Conservation (phyloP, 1,139 yeast species). For the Yamadazyma mexicana region DNA sequence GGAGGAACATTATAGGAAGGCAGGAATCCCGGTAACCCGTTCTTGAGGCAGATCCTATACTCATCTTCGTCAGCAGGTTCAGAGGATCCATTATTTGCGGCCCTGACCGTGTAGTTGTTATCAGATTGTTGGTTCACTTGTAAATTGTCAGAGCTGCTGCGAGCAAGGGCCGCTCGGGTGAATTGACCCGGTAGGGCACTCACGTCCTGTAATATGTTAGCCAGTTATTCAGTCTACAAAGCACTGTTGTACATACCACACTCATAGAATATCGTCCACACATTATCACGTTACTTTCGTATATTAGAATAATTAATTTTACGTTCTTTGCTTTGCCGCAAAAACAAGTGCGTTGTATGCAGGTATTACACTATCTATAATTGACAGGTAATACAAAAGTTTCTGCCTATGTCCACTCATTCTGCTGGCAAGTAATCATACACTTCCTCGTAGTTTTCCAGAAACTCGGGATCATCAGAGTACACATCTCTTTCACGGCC, state of each 20-base stretch:
- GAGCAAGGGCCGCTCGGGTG: conserved; percentile 22
- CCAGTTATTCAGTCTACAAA: too few species aligned
- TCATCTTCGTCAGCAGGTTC: conserved; percentile 7
- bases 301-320: too few species aligned
- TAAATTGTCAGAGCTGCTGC: conserved; percentile 18
- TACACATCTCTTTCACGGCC: conserved; percentile 32
- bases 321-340: too few species aligned
- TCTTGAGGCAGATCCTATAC: conserved; percentile 10
- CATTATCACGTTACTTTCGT: too few species aligned
- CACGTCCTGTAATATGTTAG: too few species aligned
- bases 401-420: too few species aligned
- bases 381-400: too few species aligned
- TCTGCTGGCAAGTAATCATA: conserved; percentile 18
- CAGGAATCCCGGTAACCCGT: conserved; percentile 17
- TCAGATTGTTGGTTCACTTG: conserved; percentile 44
- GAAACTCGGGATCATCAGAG: conserved; percentile 39
- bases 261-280: conserved; percentile 49
- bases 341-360: too few species aligned
- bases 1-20: conserved; percentile 44
- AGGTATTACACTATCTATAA: too few species aligned
- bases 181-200: conserved; percentile 33
- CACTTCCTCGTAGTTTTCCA: conserved; percentile 33
- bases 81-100: too few species aligned
- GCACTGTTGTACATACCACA: conserved; percentile 36
- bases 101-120: conserved; percentile 2